Base-by-base conservation (phyloP, 768 basidiomycete species). In the Mycena latifolia region DNA sequence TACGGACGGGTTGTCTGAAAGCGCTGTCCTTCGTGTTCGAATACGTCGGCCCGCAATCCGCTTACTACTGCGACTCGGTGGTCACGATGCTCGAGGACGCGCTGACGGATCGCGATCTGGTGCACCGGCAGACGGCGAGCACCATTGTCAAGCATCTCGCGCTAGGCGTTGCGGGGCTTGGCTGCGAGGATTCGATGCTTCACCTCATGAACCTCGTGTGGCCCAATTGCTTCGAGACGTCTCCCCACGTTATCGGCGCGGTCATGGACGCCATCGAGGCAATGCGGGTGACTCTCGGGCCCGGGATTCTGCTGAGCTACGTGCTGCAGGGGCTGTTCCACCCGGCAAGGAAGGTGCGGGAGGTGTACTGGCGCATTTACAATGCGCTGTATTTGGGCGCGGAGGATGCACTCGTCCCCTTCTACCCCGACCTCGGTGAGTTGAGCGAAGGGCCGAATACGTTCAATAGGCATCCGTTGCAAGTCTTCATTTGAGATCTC, bases 211-310 rank as follows among this genome's bases (percentile, higher is more conserved):
- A 99, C 77, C 88, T 99, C 28, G 93, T 99, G 17, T 99, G 96
- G 96, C 98, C 98, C 2, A 99, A 99, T 76, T 96, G 96, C 78
- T 99, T 98, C 77, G 97, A 98, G 82, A 97, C 96, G 2, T 95
- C 92, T 17, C 98, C 98, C 7, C 98, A 99, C 80, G 96, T 99
- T 65, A 98, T 99, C 67, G 95, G 95, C 33, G 94, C 96, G 7
- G 94, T 99, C 46, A 96, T 98, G 94, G 98, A 99, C 53, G 98
- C 98, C 0, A 86, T 99, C 72, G 98, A 99, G 79, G 94, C 94
- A 1, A 98, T 99, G 96, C 87, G 96, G 25, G 93, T 99, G 45
- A 95, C 96, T 10, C 83, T 99, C 45, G 98, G 98, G 2, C 95
- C 97, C 0, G 97, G 98, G 37, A 87, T 98, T 9, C 81, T 99